Conservation (phyloP, 176 grass and related monocot species). For the Oryza officinalis region DNA sequence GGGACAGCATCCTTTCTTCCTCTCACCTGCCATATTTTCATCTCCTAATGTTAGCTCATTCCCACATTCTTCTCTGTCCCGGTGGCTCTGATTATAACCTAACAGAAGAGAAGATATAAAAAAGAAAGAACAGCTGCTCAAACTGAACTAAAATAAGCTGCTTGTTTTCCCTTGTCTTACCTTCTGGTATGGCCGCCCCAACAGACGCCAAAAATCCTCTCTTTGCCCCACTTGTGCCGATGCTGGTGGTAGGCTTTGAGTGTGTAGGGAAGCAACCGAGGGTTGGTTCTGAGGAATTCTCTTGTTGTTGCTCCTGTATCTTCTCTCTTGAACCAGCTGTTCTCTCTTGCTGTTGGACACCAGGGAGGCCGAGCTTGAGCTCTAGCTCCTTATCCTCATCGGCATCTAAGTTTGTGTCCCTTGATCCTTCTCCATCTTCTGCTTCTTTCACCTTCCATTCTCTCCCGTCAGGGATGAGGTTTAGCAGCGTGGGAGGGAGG, state of each 20-base stretch:
- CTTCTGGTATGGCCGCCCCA: constrained; percentile 46
- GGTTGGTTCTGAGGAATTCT: constrained; percentile 48
- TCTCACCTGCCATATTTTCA: constrained; percentile 52
- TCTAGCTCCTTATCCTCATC: constrained; percentile 63
- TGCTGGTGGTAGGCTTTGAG: constrained; percentile 35
- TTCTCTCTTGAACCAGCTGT: neutral
- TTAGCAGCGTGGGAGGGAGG: constrained; percentile 49
- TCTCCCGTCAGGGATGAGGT: constrained; percentile 73
- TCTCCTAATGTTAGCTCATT: constrained; percentile 51
- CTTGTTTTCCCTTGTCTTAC: constrained; percentile 30
- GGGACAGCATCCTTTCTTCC: constrained; percentile 58
- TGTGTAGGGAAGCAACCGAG: constrained; percentile 48
- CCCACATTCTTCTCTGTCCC: constrained; percentile 32
- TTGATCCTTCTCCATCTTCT: neutral
- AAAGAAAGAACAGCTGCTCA: neutral
- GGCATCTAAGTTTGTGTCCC: constrained; percentile 17
- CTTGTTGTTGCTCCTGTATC: constrained; percentile 27
- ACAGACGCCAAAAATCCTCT: constrained; percentile 54
- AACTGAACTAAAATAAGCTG: neutral
- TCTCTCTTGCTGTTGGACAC: constrained; percentile 16
- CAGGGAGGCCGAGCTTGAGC: constrained; percentile 75
- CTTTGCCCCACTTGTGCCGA: constrained; percentile 46
- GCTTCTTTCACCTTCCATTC: constrained; percentile 42
- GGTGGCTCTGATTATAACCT: constrained; percentile 53
- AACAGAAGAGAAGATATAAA: neutral